Conservation (phyloP, 768 basidiomycete genomes). For the Termitomyces titanicus region DNA sequence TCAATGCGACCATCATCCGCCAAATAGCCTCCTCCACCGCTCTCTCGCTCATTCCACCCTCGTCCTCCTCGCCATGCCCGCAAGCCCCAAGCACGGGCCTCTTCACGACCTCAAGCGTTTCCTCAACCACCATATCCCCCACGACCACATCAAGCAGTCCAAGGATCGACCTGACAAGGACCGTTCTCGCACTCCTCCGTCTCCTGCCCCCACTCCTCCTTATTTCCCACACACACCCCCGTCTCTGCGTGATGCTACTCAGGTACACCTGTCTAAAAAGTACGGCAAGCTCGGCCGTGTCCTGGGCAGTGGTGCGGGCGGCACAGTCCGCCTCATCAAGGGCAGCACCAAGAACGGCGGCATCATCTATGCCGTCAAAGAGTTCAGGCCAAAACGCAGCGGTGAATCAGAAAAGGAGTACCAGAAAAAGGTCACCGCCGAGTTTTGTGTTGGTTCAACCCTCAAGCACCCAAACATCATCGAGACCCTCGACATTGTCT, state of each 20-base stretch:
- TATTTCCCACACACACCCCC: conserved; percentile 28
- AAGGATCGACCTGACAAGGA: conserved; percentile 34
- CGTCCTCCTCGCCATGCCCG: conserved; percentile 20
- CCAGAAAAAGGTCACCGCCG: conserved; percentile 99
- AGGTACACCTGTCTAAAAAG: conserved; percentile 94
- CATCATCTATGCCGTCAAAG: conserved; percentile 91
- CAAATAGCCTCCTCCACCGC: background rate
- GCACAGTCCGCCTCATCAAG: conserved; percentile 95
- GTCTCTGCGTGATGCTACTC: too few relatives aligned
- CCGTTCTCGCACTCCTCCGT: conserved; percentile 25
- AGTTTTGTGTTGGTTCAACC: conserved; percentile 95
- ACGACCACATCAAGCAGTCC: conserved; percentile 37
- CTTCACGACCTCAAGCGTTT: conserved; percentile 94
- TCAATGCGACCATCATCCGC: background rate
- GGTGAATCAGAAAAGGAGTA: conserved; percentile 96
- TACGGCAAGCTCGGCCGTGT: conserved; percentile 99
- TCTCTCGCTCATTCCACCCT: conserved; percentile 9
- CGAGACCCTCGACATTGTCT: conserved; percentile 96
- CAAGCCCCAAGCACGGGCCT: conserved; percentile 55
- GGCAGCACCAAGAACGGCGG: conserved; percentile 78
- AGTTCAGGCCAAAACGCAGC: conserved; percentile 85
- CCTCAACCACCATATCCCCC: conserved; percentile 86
- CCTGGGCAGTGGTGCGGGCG: conserved; percentile 95
- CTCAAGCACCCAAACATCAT: conserved; percentile 96
- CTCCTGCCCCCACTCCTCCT: conserved; percentile 18